Base-by-base conservation (phyloP, 768 basidiomycete species). In the Plicaturopsis crispa region DNA sequence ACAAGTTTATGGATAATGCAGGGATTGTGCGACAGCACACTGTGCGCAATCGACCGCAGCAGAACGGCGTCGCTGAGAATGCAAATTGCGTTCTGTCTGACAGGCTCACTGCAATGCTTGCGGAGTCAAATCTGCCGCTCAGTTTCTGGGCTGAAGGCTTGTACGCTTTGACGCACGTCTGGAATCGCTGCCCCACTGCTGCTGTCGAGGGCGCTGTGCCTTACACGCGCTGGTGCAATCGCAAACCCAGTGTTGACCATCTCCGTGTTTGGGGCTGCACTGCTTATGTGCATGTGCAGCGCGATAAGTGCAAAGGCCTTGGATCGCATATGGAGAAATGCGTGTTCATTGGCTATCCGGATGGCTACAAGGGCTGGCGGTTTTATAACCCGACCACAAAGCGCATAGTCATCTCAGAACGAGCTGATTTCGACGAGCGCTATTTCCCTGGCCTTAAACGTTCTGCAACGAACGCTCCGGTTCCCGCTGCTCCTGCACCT, bases 191-290 rank as follows among this genome's bases (percentile, higher is more conserved):
- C 18, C 47, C 46, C 22, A 32, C 39, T 5, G 12, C 21, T 16
- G 22, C 39, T 23, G 28, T 40, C 7, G 20, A 28, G 2, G 35
- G 17, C 17, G 42, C 7, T 17, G 46, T 44, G 4, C 53, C 53
- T 3, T 18, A 38, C 26, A 32, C 42, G 31, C 4, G 14, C 4
- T 42, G 17, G 2, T 38, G 52, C 34, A 36, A 43, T 1, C 11
- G 17, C 0, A 52, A 48, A 36, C 60, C 58, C 1, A 41, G 61
- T 38, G 47, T 63, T 10, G 49, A 47, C 0, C 49, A 63, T 44
- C 50, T 69, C 17, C 47, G 58, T 5, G 54, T 61, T 14, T 69
- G 55, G 35, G 63, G 67, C 3, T 67, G 63, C 35, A 46, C 44
- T 30, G 61, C 62, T 13, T 68, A 64, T 52, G 65, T 63, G 20